Percentiles rank a stretch among this genome's conserved stretches.
Conservation (phyloP, 1,284 basidiomycete genomes). For the Trichosporon inkin region DNA sequence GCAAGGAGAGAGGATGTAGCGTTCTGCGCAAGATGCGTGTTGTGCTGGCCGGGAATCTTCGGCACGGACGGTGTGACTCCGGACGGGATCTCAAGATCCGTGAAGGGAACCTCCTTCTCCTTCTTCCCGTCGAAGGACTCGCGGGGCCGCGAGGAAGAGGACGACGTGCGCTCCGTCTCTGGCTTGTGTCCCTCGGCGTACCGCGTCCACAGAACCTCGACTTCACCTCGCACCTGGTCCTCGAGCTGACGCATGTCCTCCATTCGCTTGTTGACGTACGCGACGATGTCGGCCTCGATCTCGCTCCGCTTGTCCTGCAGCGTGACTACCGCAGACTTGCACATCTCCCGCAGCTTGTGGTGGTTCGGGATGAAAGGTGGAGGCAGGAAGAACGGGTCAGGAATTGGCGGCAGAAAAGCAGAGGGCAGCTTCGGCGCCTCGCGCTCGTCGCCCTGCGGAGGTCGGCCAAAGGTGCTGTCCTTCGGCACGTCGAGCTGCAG, state of each 20-base stretch:
- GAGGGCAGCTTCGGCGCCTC: constrained; percentile 5
- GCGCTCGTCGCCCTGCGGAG: constrained; percentile 23
- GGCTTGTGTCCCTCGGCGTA: constrained; percentile 32
- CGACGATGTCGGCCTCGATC: constrained; percentile 40
- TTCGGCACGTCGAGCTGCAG: constrained; percentile 22
- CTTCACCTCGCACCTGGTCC: constrained; percentile 42
- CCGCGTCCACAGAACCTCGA: constrained; percentile 45
- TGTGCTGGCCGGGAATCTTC: constrained; percentile 12
- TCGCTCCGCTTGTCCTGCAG: constrained; percentile 31
- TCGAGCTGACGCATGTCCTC: constrained; percentile 39
- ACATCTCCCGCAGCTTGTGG: constrained; percentile 44
- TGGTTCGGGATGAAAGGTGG: constrained; percentile 52
- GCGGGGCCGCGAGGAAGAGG: background rate
- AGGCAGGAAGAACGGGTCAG: constrained; percentile 51
- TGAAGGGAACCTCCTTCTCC: constrained; percentile 6
- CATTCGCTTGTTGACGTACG: constrained; percentile 34
- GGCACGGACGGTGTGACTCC: constrained; percentile 10
- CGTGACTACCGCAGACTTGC: constrained; percentile 33
- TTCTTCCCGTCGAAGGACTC: constrained; percentile 5
- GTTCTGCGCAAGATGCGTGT: constrained; percentile 13
- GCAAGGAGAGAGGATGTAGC: constrained; percentile 31
- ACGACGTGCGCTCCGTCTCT: background rate
- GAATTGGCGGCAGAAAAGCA: constrained; percentile 31
- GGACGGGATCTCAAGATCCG: constrained; percentile 8
- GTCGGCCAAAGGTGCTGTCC: constrained; percentile 21